These are phyloP conservation scores for Paecilomyces niveus DNA, from an alignment of 2,329 filamentous ascomycete species.

Conservation along the genomic window DNA sequence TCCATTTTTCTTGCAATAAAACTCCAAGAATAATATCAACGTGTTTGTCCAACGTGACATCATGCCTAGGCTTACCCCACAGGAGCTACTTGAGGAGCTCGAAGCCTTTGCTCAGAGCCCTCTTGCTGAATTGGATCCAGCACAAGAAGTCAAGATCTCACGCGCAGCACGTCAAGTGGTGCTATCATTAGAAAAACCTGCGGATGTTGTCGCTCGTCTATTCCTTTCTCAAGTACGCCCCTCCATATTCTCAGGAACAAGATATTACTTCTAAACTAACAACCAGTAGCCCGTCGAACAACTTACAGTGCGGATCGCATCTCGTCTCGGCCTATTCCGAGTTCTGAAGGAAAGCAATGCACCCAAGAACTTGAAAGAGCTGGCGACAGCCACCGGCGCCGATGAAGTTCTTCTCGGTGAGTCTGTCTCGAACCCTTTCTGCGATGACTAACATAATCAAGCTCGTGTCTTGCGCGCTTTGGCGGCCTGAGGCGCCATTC, in stretches of 20 bases:
- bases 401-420: background rate
- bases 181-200: background rate
- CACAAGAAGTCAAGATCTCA: background rate
- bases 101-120: background rate
- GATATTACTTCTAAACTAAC: background rate
- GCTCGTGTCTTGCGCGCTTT: background rate
- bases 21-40: too few relatives aligned
- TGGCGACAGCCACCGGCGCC: background rate
- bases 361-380: background rate
- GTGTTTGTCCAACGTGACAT: background rate
- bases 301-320: background rate
- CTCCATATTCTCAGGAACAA: background rate
- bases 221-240: slow-evolving; percentile 1
- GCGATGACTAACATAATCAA: background rate
- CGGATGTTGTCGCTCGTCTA: background rate
- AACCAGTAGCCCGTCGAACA: background rate
- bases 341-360: background rate
- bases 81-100: background rate
- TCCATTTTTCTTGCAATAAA: too few relatives aligned
- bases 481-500: background rate
- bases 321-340: background rate
- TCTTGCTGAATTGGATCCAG: background rate
- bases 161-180: background rate
- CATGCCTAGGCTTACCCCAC: background rate
- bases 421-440: background rate